Percentiles rank a stretch among this genome's conserved stretches.
Conservation (phyloP, 2,329 filamentous ascomycete species). For the Sphaceloma murrayae region DNA sequence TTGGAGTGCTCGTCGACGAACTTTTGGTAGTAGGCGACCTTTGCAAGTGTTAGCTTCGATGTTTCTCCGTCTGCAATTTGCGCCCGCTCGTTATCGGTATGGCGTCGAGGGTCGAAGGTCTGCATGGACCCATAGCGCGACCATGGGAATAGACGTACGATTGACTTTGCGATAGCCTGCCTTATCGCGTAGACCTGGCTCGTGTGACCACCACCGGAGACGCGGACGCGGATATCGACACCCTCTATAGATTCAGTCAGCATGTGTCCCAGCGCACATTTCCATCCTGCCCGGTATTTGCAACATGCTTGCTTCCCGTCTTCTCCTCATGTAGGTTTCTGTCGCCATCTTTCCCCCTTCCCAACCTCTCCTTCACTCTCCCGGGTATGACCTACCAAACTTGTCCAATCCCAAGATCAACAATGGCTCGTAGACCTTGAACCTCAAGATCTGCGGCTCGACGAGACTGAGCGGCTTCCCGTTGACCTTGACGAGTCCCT, state of each 20-base stretch:
- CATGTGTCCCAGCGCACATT: too few relatives aligned
- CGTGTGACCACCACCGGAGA: slow-evolving; percentile 93
- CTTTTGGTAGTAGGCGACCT: slow-evolving; percentile 97
- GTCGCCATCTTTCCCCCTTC: slow-evolving; percentile 5
- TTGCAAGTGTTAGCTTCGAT: slow-evolving; percentile 12
- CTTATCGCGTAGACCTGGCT: slow-evolving; percentile 97
- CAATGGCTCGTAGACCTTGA: slow-evolving; percentile 99
- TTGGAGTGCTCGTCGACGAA: slow-evolving; percentile 99
- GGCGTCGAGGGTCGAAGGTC: too few relatives aligned
- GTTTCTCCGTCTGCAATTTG: background rate
- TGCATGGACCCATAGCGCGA: too few relatives aligned
- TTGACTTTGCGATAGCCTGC: slow-evolving; percentile 96
- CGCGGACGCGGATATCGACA: slow-evolving; percentile 95
- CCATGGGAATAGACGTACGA: slow-evolving; percentile 40
- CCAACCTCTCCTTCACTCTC: slow-evolving; percentile 5
- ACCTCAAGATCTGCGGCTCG: slow-evolving; percentile 92
- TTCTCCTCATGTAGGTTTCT: slow-evolving; percentile 13
- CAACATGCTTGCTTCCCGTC: slow-evolving; percentile 12
- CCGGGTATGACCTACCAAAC: slow-evolving; percentile 51
- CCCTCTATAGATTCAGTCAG: slow-evolving; percentile 42
- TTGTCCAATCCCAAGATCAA: slow-evolving; percentile 96
- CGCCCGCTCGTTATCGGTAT: too few relatives aligned
- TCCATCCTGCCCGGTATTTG: too few relatives aligned
- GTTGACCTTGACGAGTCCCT: slow-evolving; percentile 97
- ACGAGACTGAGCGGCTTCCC: slow-evolving; percentile 89